A percentile compares a stretch with the other conserved stretches of the same genome.
phyloP scores from a whole-genome alignment of 78 protist genomes.

The Dictyostelium citrinum region DNA sequence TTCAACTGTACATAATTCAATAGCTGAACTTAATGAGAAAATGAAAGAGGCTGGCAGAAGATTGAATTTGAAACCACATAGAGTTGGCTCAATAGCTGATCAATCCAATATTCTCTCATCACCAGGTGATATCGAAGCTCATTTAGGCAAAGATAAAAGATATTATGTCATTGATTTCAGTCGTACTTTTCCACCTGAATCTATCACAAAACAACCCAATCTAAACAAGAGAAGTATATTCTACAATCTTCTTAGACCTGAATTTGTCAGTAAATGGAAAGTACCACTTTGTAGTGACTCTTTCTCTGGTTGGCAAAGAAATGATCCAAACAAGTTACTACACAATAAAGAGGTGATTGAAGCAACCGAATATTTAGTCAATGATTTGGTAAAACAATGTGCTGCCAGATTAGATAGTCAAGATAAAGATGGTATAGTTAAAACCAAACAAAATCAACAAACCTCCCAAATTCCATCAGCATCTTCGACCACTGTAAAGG shows the following conservation, averaged over 20 bases:
- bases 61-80: constrained; percentile 59
- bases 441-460: background rate
- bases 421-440: background rate
- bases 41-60: constrained; percentile 63
- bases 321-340: constrained; percentile 10
- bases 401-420: constrained; percentile 51
- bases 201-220: constrained; percentile 28
- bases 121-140: constrained; percentile 80
- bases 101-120: constrained; percentile 6
- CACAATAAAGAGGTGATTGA: constrained; percentile 67
- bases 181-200: constrained; percentile 85
- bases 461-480: background rate
- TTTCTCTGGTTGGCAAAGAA: constrained; percentile 68
- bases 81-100: constrained; percentile 32
- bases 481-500: background rate
- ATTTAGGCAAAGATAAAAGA: constrained; percentile 58
- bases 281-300: constrained; percentile 81
- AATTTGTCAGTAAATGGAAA: constrained; percentile 53
- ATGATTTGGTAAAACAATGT: background rate
- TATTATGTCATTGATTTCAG: constrained; percentile 83
- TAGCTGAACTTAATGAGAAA: constrained; percentile 50
- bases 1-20: constrained; percentile 20
- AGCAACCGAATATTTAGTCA: constrained; percentile 35
- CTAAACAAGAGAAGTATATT: constrained; percentile 65
- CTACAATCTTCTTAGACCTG: constrained; percentile 79